phyloP scores from a whole-genome alignment of 2,329 filamentous ascomycete genomes.

The Venturia pyrina region DNA sequence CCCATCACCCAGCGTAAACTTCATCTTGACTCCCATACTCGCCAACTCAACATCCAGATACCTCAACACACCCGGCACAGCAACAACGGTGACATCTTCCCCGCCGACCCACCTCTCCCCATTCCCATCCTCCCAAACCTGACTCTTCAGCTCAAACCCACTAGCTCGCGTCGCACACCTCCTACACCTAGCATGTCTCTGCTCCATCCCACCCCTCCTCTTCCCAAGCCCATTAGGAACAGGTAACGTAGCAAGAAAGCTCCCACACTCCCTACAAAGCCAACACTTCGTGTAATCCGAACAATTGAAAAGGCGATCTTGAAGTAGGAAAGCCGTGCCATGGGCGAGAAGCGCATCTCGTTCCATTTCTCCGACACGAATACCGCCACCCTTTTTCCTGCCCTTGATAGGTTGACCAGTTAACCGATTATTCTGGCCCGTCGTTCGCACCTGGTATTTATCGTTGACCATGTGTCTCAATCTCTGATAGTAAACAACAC shows the following conservation, averaged over 20 bases:
- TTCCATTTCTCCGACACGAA: constrained; percentile 99
- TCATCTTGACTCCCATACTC: constrained; percentile 92
- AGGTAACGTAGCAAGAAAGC: constrained; percentile 79
- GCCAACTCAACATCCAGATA: constrained; percentile 92
- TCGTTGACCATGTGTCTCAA: constrained; percentile 99
- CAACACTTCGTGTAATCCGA: constrained; percentile 85
- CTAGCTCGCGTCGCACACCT: constrained; percentile 35
- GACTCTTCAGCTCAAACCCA: constrained; percentile 49
- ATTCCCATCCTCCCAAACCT: constrained; percentile 80
- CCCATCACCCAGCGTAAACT: constrained; percentile 59
- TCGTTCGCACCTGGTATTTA: constrained; percentile 96
- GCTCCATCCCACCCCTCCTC: constrained; percentile 17
- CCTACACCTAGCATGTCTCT: constrained; percentile 23
- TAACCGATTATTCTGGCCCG: constrained; percentile 78
- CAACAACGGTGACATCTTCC: constrained; percentile 81
- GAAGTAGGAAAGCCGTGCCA: constrained; percentile 86
- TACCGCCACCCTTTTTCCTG: constrained; percentile 90
- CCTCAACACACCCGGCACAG: constrained; percentile 84
- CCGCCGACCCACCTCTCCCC: constrained; percentile 79
- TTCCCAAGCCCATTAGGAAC: constrained; percentile 44
- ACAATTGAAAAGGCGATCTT: constrained; percentile 94
- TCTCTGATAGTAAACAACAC: constrained; percentile 96
- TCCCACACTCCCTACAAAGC: constrained; percentile 82
- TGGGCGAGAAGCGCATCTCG: constrained; percentile 90
- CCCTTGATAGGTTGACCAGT: constrained; percentile 97